Evolutionary conservation across 1,139 yeast genomes (phyloP).

Genomic region (Taiozyma sp.): DNA sequence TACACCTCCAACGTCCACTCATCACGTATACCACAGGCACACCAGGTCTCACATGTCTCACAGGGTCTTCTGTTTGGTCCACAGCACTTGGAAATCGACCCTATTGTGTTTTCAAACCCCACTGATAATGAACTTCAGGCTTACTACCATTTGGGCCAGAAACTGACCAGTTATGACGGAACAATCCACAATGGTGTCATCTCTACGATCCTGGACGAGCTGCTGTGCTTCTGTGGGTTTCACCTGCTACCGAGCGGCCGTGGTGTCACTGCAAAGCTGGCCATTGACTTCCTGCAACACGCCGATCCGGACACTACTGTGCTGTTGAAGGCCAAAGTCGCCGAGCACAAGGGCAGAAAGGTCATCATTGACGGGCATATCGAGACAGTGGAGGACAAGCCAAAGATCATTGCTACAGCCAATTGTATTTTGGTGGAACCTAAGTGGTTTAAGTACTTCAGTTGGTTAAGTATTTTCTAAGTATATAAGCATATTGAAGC

Average conservation of each 20-base stretch:
- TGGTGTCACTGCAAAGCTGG: constrained; percentile 87
- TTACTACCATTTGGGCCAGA: constrained; percentile 68
- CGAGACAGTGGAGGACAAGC: constrained; percentile 23
- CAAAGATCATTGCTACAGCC: constrained; percentile 46
- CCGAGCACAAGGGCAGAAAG: constrained; percentile 71
- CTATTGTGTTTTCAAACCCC: constrained; percentile 49
- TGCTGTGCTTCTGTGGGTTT: constrained; percentile 83
- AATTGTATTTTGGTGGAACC: constrained; percentile 71
- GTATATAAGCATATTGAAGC: neutral
- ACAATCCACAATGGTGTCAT: constrained; percentile 85
- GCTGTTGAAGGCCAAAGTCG: constrained; percentile 63
- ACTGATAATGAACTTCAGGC: constrained; percentile 46
- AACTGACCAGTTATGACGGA: constrained; percentile 57
- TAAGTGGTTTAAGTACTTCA: constrained; percentile 67
- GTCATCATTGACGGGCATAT: constrained; percentile 22
- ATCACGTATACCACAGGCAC: constrained; percentile 54
- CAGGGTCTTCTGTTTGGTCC: constrained; percentile 65
- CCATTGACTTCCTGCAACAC: constrained; percentile 63
- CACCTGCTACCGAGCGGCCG: constrained; percentile 73
- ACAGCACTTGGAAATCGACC: constrained; percentile 60
- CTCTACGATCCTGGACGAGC: constrained; percentile 82
- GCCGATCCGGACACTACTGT: constrained; percentile 63
- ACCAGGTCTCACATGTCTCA: constrained; percentile 57
- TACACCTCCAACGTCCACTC: constrained; percentile 32
- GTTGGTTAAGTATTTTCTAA: constrained; percentile 44